Conservation (phyloP, 1,284 basidiomycete species). For the Marasmius sp. region DNA sequence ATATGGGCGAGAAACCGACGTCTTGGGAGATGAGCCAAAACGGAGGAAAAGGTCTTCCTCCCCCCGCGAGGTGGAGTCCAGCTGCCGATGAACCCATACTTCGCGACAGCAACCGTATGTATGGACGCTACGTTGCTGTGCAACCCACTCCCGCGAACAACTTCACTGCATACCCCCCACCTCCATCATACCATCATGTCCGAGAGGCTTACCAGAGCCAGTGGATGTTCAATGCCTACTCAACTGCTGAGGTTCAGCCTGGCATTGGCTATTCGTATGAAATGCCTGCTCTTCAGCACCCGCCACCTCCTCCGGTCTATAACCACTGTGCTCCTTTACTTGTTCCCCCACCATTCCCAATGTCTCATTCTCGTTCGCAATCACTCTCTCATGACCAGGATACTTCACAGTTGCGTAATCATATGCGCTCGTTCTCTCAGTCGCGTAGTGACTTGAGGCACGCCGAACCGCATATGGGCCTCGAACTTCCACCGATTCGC, state of each 20-base stretch:
- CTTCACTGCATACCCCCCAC: conserved; percentile 21
- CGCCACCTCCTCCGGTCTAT: conserved; percentile 33
- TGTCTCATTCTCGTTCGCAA: conserved; percentile 53
- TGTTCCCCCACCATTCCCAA: conserved; percentile 27
- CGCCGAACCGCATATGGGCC: background rate
- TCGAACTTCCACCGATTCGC: background rate
- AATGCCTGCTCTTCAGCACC: conserved; percentile 28
- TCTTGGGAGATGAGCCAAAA: conserved; percentile 12
- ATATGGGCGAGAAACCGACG: conserved; percentile 13
- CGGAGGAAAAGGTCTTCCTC: conserved; percentile 50
- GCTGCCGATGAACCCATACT: conserved; percentile 71
- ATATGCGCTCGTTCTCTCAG: conserved; percentile 62
- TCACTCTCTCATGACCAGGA: conserved; percentile 56
- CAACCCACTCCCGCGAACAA: conserved; percentile 46
- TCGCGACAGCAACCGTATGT: conserved; percentile 47
- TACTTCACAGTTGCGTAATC: conserved; percentile 43
- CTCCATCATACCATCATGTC: conserved; percentile 28
- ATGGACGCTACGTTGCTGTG: conserved; percentile 63
- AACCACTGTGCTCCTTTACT: conserved; percentile 41
- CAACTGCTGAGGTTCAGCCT: conserved; percentile 12
- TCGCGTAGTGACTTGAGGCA: conserved; percentile 42
- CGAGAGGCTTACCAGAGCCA: conserved; percentile 31
- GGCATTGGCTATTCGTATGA: conserved; percentile 38
- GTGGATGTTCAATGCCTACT: conserved; percentile 23
- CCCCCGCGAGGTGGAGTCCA: conserved; percentile 80